A percentile compares a stretch with the other conserved stretches of the same genome.
Conservation (phyloP, 768 basidiomycete genomes). For the Psilocybe cubensis region DNA sequence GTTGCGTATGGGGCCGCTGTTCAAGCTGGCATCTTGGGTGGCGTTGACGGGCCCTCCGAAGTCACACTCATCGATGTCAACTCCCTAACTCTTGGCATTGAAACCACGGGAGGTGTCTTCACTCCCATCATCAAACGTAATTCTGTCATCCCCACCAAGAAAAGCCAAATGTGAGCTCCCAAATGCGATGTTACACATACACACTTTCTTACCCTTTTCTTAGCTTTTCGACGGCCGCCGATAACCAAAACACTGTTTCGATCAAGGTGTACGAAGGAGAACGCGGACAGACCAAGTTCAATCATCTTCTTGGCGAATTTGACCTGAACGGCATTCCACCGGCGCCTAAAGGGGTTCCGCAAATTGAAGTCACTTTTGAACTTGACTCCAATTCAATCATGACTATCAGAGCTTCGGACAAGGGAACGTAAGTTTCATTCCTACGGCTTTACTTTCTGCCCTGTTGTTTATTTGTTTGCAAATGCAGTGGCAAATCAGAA, state of each 20-base stretch:
- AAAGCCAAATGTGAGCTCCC: constrained; percentile 39
- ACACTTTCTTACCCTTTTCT: neutral
- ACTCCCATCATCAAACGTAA: constrained; percentile 54
- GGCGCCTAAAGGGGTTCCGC: constrained; percentile 87
- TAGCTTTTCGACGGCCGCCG: constrained; percentile 85
- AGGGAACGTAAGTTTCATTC: constrained; percentile 73
- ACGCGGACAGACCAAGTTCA: constrained; percentile 87
- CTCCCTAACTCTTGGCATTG: constrained; percentile 60
- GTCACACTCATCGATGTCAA: constrained; percentile 60
- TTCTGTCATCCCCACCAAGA: constrained; percentile 55
- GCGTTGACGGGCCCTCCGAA: constrained; percentile 53
- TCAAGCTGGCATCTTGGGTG: constrained; percentile 68
- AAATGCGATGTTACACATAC: neutral
- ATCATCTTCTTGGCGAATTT: constrained; percentile 89
- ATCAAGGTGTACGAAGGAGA: constrained; percentile 94
- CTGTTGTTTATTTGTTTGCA: neutral
- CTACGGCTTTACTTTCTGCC: neutral
- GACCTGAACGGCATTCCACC: constrained; percentile 90
- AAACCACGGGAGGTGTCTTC: constrained; percentile 70
- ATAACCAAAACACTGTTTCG: constrained; percentile 88
- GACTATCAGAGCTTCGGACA: constrained; percentile 82
- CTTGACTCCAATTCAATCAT: constrained; percentile 87
- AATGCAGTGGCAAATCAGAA: constrained; percentile 70
- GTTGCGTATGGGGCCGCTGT: constrained; percentile 77
- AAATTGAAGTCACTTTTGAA: constrained; percentile 91